phyloP scores from a whole-genome alignment of 495 filamentous ascomycete species.

The Neurospora sp. region DNA sequence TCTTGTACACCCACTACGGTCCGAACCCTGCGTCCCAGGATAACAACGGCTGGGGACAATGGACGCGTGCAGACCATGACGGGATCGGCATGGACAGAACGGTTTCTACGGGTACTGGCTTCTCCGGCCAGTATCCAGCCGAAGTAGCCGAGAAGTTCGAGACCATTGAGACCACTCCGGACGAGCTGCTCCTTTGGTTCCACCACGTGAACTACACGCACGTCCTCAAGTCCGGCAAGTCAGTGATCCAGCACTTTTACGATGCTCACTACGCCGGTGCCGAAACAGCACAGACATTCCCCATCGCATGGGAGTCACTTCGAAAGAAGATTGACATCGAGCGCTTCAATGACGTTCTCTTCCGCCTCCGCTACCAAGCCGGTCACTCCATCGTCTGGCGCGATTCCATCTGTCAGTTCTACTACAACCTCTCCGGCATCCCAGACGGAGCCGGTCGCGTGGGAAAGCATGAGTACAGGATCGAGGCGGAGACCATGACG shows the following conservation, averaged over 20 bases:
- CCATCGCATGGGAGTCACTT: constrained; percentile 42
- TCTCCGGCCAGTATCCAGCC: constrained; percentile 53
- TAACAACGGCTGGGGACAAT: constrained; percentile 60
- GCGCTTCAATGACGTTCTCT: constrained; percentile 48
- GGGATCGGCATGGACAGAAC: constrained; percentile 68
- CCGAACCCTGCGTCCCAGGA: constrained; percentile 59
- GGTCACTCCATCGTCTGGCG: constrained; percentile 63
- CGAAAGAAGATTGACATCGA: constrained; percentile 48
- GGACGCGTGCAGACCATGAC: constrained; percentile 52
- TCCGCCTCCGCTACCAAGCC: constrained; percentile 51
- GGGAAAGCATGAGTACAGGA: constrained; percentile 47
- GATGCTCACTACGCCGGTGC: constrained; percentile 58
- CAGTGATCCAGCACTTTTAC: constrained; percentile 70
- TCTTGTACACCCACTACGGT: constrained; percentile 55
- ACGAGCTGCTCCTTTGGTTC: constrained; percentile 64
- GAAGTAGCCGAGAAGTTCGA: constrained; percentile 50
- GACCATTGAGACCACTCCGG: constrained; percentile 52
- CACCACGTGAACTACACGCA: constrained; percentile 65
- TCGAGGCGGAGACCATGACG: constrained; percentile 56
- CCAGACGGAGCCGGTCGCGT: constrained; percentile 45
- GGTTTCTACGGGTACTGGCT: constrained; percentile 54
- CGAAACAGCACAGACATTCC: constrained; percentile 48
- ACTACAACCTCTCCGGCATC: constrained; percentile 48
- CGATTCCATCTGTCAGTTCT: constrained; percentile 53
- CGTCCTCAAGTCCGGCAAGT: constrained; percentile 51